phyloP scores from a whole-genome alignment of 2,329 filamentous ascomycete genomes.

The Epichloe elymi region DNA sequence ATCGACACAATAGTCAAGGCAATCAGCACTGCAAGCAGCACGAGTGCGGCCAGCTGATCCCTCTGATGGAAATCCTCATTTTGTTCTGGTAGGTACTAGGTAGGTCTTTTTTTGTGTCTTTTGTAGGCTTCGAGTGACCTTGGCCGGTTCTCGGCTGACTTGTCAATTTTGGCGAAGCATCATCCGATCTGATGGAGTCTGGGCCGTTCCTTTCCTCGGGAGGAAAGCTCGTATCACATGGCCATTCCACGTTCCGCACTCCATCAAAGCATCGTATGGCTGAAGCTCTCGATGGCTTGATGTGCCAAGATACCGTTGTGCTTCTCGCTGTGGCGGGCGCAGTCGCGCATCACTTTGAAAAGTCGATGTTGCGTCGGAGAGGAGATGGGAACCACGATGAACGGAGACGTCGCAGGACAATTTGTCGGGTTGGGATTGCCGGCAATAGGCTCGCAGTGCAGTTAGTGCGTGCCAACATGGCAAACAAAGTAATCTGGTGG shows the following conservation, averaged over 20 bases:
- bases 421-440: background rate
- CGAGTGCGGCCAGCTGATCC: constrained; percentile 74
- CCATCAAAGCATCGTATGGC: background rate
- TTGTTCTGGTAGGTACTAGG: background rate
- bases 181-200: background rate
- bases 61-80: constrained; percentile 78
- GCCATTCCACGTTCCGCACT: background rate
- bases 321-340: background rate
- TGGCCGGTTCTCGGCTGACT: background rate
- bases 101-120: background rate
- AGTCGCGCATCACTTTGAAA: background rate
- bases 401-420: background rate
- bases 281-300: background rate
- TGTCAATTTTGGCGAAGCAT: background rate
- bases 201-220: background rate
- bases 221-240: background rate
- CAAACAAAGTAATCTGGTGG: background rate
- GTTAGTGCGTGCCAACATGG: background rate
- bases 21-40: constrained; percentile 60
- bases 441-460: background rate
- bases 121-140: background rate
- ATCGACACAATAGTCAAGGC: constrained; percentile 68
- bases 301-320: background rate
- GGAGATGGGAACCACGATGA: background rate
- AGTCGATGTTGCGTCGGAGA: background rate